Evolutionary conservation across 768 basidiomycete species (phyloP).

Genomic region (Leucosporidium yakuticum): DNA sequence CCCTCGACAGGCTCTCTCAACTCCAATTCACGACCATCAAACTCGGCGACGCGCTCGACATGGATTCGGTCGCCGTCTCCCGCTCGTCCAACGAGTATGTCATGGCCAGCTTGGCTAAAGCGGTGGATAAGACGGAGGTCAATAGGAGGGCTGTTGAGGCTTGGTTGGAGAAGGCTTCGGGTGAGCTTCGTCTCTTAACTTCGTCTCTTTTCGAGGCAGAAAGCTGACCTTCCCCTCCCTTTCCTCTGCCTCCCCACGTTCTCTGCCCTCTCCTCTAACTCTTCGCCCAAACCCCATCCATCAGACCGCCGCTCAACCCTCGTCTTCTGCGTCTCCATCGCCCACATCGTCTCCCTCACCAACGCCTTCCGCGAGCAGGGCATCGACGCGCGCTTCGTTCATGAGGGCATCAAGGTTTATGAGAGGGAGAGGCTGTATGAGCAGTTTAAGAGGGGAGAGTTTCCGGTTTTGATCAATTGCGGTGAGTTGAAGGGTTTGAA

Average conservation of each 20-base stretch:
- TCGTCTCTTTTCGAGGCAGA: not conserved
- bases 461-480: conserved; percentile 85
- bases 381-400: conserved; percentile 76
- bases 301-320: conserved; percentile 69
- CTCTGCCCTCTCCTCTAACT: not conserved
- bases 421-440: conserved; percentile 62
- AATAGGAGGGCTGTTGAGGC: conserved; percentile 72
- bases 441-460: conserved; percentile 64
- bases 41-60: conserved; percentile 56
- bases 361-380: conserved; percentile 65
- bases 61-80: conserved; percentile 63
- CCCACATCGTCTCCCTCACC: conserved; percentile 71
- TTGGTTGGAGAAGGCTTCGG: conserved; percentile 67
- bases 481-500: conserved; percentile 48
- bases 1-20: conserved; percentile 62
- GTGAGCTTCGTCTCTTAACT: not conserved
- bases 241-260: not conserved
- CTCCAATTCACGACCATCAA: conserved; percentile 78
- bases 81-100: conserved; percentile 72
- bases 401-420: conserved; percentile 58
- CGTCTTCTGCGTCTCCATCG: conserved; percentile 81
- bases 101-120: conserved; percentile 65
- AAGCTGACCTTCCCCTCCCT: not conserved
- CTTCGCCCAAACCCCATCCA: conserved; percentile 34
- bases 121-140: conserved; percentile 71